Base-by-base conservation (phyloP, 2,329 filamentous ascomycete genomes). In the Aspergillus sp. region DNA sequence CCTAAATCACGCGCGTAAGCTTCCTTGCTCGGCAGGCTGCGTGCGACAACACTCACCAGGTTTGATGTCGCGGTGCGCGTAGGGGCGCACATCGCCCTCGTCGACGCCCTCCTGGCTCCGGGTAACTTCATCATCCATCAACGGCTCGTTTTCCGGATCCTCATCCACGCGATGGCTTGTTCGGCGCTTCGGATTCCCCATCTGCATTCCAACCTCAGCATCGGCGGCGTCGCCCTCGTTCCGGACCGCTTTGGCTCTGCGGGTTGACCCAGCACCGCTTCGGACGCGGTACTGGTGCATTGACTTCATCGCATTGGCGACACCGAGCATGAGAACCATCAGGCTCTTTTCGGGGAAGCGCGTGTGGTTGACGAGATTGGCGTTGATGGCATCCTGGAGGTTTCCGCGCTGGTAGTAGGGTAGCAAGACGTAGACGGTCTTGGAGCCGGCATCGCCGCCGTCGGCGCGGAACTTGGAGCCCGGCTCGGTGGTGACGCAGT, bases 341-440 rank as follows among this genome's bases (percentile, higher is more conserved):
- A 98, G 68, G 49, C 80, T 73, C 55, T 79, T 75, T 66, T 96
- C 89, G 1, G 89, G 86, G 51, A 98, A 96, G 32, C 72, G 74
- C 24, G 83, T 84, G 57, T 93, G 86, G 61, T 96, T 96, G 60
- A 98, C 89, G 34, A 96, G 69, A 62, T 98, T 98, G 43, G 91
- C 89, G 61, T 98, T 98, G 69, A 98, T 96, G 55, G 93, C 82
- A 63, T 98, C 91, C 65, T 98, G 91, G 24, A 98, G 72, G 60
- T 98, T 98, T 10, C 91, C 91, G 44, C 89, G 74, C 49, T 86
- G 73, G 66, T 95, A 98, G 67, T 96, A 98, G 8, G 91, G 91
- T 13, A 98, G 72, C 26, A 98, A 70, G 40, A 98, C 91, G 61
- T 98, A 98, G 33, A 96, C 91, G 0, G 89, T 96, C 68, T 96